Evolutionary conservation across 306 rosid genomes (phyloP).

Genomic region (Biancaea sappan): DNA sequence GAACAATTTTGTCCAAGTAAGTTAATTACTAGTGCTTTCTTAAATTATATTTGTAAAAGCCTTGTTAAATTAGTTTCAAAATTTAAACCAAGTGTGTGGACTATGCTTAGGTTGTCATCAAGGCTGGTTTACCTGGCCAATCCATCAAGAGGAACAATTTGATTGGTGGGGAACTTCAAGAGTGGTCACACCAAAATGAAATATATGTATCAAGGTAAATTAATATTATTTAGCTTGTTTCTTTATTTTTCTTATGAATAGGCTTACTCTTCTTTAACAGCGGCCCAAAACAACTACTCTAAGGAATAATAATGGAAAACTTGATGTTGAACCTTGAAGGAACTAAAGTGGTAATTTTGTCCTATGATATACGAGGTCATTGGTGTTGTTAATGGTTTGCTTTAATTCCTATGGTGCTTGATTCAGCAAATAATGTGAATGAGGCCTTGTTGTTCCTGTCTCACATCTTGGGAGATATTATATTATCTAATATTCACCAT

Average conservation of each 20-base stretch:
- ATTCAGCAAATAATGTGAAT: too few relatives aligned
- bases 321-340: too few relatives aligned
- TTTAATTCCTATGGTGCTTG: too few relatives aligned
- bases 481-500: too few relatives aligned
- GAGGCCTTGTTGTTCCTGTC: too few relatives aligned
- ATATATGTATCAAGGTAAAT: slow-evolving; percentile 88
- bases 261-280: too few relatives aligned
- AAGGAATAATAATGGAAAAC: too few relatives aligned
- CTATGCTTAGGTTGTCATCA: slow-evolving; percentile 29
- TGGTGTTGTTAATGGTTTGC: too few relatives aligned
- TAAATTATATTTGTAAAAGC: background rate
- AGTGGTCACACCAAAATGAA: slow-evolving; percentile 99
- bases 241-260: background rate
- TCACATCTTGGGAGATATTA: too few relatives aligned
- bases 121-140: slow-evolving; percentile 91
- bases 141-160: slow-evolving; percentile 72
- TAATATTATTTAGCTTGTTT: background rate
- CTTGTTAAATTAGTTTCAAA: background rate
- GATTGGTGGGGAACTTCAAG: slow-evolving; percentile 98
- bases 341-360: too few relatives aligned
- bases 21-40: background rate
- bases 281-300: too few relatives aligned
- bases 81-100: slow-evolving; percentile 4
- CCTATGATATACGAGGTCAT: too few relatives aligned
- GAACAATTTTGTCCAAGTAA: slow-evolving; percentile 95